Evolutionary conservation across 2,329 filamentous ascomycete species (phyloP), one percentile per base, ranked within the genome.

Genomic region (Fusarium oligoseptatum): DNA sequence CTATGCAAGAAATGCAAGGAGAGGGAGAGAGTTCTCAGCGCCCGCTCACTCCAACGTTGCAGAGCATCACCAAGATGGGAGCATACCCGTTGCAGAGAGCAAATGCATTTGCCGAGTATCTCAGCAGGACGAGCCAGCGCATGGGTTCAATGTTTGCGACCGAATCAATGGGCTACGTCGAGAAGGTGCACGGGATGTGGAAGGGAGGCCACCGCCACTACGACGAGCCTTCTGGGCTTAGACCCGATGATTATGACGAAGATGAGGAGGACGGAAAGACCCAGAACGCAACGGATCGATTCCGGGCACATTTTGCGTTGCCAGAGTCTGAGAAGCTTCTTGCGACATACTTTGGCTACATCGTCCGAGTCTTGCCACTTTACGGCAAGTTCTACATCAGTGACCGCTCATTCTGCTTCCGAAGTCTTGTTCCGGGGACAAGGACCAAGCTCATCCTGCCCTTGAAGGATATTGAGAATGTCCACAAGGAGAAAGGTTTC

Each of bases 371-470:
- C 0, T 84, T 98, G 34, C 97, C 97, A 3, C 88, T 98, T 2
- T 98, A 98, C 78, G 97, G 97, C 77, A 99, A 98, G 83, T 94
- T 98, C 37, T 99, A 99, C 83, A 92, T 98, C 75, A 95, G 97
- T 80, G 92, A 95, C 76, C 90, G 91, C 24, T 93, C 92, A 67
- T 94, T 98, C 74, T 99, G 97, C 84, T 99, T 98, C 84, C 93
- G 97, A 66, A 98, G 95, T 80, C 85, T 98, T 62, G 86, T 98
- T 39, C 95, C 94, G 1, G 95, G 95, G 1, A 97, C 95, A 4
- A 91, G 95, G 66, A 98, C 96, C 0, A 98, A 98, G 84, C 87
- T 98, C 76, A 95, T 98, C 64, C 88, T 98, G 0, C 96, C 97
- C 0, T 87, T 98, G 64, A 95, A 92, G 78, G 95, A 98, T 78